Conservation (phyloP, 306 rosid species). For the Cicer arietinum region DNA sequence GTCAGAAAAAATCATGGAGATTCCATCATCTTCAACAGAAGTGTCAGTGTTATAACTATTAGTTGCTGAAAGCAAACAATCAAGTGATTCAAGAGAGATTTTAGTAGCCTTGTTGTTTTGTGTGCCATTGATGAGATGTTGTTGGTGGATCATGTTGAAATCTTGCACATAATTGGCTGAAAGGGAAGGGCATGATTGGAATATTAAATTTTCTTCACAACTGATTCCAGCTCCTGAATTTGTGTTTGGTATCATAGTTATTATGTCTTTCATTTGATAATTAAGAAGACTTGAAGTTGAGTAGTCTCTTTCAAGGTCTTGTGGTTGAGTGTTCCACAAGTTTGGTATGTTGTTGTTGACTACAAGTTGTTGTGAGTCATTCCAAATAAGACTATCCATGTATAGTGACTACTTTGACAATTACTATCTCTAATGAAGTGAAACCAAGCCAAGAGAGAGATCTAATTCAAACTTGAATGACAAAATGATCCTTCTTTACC, state of each 20-base stretch:
- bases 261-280: conserved; percentile 51
- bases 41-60: conserved; percentile 52
- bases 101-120: conserved; percentile 41
- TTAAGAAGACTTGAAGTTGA: conserved; percentile 42
- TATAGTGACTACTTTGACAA: conserved; percentile 22
- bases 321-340: conserved; percentile 64
- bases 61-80: conserved; percentile 50
- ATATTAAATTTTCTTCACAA: conserved; percentile 47
- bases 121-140: conserved; percentile 11
- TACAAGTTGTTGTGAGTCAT: conserved; percentile 52
- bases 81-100: conserved; percentile 53
- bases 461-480: conserved; percentile 36
- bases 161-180: conserved; percentile 46
- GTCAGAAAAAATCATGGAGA: conserved; percentile 66
- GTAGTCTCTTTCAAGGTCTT: conserved; percentile 57
- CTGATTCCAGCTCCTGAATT: conserved; percentile 40
- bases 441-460: conserved; percentile 42
- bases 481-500: conserved; percentile 42
- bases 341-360: conserved; percentile 52
- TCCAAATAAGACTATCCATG: conserved; percentile 81
- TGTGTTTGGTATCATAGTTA: conserved; percentile 41
- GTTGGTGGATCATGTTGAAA: conserved; percentile 54
- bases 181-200: conserved; percentile 45
- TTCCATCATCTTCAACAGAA: conserved; percentile 58
- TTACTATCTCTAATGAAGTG: conserved; percentile 26